Evolutionary conservation across 345 rosid genomes (phyloP), one percentile per base, ranked within the genome.

Genomic region (Dipteronia sinensis): DNA sequence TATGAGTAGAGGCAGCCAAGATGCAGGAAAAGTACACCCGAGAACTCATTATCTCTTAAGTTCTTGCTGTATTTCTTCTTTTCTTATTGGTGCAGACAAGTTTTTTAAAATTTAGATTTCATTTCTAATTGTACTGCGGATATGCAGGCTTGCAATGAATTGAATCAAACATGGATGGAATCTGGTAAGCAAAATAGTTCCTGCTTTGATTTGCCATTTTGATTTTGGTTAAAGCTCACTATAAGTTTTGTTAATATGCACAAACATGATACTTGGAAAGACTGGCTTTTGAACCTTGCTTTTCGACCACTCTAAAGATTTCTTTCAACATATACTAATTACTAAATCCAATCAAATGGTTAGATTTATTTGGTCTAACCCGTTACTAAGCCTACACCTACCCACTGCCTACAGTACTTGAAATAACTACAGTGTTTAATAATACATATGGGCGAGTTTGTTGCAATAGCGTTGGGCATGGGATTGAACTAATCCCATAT

Each of bases 121-220:
- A 12, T 68, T 29, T 56, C 27, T 76, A 23, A 67, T 72, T 74
- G 40, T 85, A 11, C 55, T 77, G 53, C 27, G 51, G 53, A 69
- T 72, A n/a, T 79, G 67, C 85, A 96, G 99, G 99, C 98, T 66
- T 93, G 98, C 86, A 96, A 93, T 85, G 99, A 96, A 87, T 85
- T 96, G 82, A 84, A 70, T 68, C 98, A 93, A 80, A 89, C 93
- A 49, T 95, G 99, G 99, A 92, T 93, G 99, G 97, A 93, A 83
- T 93, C 99, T 76, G 99, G 98, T 92, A 84, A 72, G 82, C 67
- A 81, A 64, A 46, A 69, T 65, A 27, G 17, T 75, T 72, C 31
- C 69, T 47, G 38, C 29, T 20, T 76, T 56, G 10, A 29, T 40
- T 6, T 23, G 9, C 70, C 10, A 15, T 12, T 71, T 56, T 55